Conservation (phyloP, 2,329 filamentous ascomycete species). For the Fusarium albidum region DNA sequence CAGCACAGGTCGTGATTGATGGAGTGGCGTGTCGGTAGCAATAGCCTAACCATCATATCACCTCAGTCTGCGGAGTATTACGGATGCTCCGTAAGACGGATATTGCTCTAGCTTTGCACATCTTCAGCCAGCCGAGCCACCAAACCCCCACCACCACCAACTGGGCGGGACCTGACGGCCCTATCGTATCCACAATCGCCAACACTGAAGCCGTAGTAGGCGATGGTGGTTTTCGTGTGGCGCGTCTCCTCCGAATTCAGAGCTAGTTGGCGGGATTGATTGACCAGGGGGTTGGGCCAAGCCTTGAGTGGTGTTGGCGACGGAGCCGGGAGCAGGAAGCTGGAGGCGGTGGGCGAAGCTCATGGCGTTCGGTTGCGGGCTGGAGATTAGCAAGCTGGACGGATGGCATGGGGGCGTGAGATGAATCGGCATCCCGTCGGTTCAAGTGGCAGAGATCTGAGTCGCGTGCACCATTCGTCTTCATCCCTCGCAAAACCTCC, state of each 20-base stretch:
- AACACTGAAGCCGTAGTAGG: slow-evolving; percentile 8
- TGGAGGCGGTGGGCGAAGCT: too few species aligned
- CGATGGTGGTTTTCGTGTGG: slow-evolving; percentile 16
- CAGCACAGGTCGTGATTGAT: background rate
- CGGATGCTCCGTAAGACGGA: too few species aligned
- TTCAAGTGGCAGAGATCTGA: slow-evolving; percentile 4
- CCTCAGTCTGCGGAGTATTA: slow-evolving; percentile 17
- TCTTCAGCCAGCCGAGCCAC: slow-evolving; percentile 4
- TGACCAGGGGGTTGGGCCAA: slow-evolving; percentile 1
- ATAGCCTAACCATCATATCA: slow-evolving; percentile 20
- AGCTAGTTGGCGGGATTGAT: background rate
- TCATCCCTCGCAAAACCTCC: background rate
- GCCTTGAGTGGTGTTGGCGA: too few species aligned
- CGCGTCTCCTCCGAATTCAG: slow-evolving; percentile 13
- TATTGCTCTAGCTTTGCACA: slow-evolving; percentile 14
- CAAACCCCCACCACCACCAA: slow-evolving; percentile 13
- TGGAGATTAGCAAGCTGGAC: background rate
- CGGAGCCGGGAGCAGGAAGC: too few species aligned
- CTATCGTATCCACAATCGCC: slow-evolving; percentile 7
- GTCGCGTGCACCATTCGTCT: slow-evolving; percentile 12
- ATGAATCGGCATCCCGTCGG: background rate
- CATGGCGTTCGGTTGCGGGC: background rate
- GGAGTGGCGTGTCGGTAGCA: slow-evolving; percentile 15
- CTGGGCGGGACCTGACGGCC: slow-evolving; percentile 3
- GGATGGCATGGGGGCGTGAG: background rate